Percentiles rank a stretch among this genome's conserved stretches.
Conservation (phyloP, 2,329 filamentous ascomycete genomes). For the Knufia fluminis region DNA sequence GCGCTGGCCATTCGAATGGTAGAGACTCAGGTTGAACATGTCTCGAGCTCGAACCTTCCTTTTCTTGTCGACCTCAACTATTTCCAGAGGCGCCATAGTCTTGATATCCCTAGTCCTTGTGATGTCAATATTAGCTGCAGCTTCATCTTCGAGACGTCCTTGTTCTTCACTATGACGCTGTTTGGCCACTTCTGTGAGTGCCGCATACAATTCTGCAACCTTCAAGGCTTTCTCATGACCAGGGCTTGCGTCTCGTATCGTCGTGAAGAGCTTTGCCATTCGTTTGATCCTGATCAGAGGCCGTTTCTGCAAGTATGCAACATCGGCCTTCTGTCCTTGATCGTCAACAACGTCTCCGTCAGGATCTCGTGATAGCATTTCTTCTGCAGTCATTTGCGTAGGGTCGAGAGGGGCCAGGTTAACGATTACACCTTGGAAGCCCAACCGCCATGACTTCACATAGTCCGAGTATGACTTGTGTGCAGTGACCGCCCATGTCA, state of each 20-base stretch:
- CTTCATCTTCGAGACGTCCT: slow-evolving; percentile 71
- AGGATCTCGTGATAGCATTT: slow-evolving; percentile 48
- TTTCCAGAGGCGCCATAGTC: slow-evolving; percentile 62
- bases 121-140: slow-evolving; percentile 73
- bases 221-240: slow-evolving; percentile 40
- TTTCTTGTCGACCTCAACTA: slow-evolving; percentile 62
- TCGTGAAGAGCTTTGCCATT: slow-evolving; percentile 73
- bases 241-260: slow-evolving; percentile 32
- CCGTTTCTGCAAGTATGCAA: slow-evolving; percentile 83
- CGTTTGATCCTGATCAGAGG: slow-evolving; percentile 83
- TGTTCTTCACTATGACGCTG: slow-evolving; percentile 64
- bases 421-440: slow-evolving; percentile 89
- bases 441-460: slow-evolving; percentile 77
- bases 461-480: slow-evolving; percentile 77
- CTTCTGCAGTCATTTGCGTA: slow-evolving; percentile 36
- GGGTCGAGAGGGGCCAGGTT: slow-evolving; percentile 75
- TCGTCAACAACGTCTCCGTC: slow-evolving; percentile 56
- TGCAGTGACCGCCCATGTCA: slow-evolving; percentile 72
- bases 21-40: slow-evolving; percentile 73
- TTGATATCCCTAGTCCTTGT: slow-evolving; percentile 69
- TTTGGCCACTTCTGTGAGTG: slow-evolving; percentile 66
- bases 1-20: slow-evolving; percentile 81
- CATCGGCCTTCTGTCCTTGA: slow-evolving; percentile 83
- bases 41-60: slow-evolving; percentile 85
- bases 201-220: slow-evolving; percentile 56